Conservation (phyloP, 2,329 filamentous ascomycete genomes). For the Mycosphaerella arachidis region DNA sequence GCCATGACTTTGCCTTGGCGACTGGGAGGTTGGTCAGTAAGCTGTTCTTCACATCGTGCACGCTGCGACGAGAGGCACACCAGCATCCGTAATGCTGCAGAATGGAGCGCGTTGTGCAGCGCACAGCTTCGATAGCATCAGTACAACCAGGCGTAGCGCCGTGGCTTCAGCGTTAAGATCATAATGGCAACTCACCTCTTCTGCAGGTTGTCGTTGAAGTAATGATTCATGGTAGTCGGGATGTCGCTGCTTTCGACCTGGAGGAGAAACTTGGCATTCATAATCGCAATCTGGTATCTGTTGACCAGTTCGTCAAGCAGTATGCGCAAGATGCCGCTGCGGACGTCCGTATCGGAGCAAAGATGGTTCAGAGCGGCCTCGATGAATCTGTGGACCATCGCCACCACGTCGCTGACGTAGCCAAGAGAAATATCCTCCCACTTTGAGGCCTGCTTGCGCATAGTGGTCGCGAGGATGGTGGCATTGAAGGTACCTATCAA, state of each 20-base stretch:
- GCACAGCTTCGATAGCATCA: too few relatives aligned
- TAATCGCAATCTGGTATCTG: conserved; percentile 47
- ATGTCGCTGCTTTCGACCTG: conserved; percentile 46
- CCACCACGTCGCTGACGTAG: conserved; percentile 51
- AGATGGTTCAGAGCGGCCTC: conserved; percentile 37
- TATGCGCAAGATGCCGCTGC: conserved; percentile 39
- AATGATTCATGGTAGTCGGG: conserved; percentile 50
- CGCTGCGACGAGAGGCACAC: too few relatives aligned
- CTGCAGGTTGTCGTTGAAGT: conserved; percentile 48
- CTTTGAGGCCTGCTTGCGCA: conserved; percentile 39
- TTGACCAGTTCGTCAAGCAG: conserved; percentile 45
- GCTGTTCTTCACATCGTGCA: background rate
- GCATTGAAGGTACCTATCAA: conserved; percentile 42
- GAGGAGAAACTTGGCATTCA: conserved; percentile 51
- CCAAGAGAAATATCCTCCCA: conserved; percentile 48
- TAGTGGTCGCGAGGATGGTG: conserved; percentile 34
- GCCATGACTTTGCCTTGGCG: conserved; percentile 15
- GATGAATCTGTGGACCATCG: conserved; percentile 53
- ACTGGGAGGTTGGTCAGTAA: conserved; percentile 12
- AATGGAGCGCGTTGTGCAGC: too few relatives aligned
- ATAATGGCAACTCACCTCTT: conserved; percentile 30
- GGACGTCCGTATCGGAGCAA: conserved; percentile 44
- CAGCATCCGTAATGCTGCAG: too few relatives aligned
- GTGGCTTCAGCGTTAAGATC: too few relatives aligned
- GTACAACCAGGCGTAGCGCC: too few relatives aligned